Evolutionary conservation across 352 stramenopile species (phyloP).

Genomic region (Phytopythium mirpurense): DNA sequence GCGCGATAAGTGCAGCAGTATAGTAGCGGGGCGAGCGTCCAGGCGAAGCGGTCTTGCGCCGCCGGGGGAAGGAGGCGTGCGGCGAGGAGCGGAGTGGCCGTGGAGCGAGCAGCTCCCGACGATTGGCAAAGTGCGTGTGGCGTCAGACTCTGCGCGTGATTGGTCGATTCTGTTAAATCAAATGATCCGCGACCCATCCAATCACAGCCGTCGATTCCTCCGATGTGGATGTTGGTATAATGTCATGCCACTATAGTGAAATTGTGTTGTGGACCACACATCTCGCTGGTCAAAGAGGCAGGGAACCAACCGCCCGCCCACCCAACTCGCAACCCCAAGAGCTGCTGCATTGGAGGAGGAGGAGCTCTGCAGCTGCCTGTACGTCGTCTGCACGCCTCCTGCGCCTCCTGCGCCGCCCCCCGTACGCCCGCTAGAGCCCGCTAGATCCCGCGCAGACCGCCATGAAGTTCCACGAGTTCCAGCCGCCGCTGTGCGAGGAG

Average conservation of each 20-base stretch:
- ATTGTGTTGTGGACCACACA: slow-evolving; percentile 2
- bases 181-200: no score
- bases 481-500: slow-evolving; percentile 66
- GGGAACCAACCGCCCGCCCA: slow-evolving; percentile 3
- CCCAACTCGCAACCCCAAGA: neutral
- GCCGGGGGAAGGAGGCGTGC: neutral
- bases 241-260: neutral
- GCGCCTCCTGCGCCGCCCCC: no score
- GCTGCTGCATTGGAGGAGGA: no score
- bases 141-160: neutral
- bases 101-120: neutral
- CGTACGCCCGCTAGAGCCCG: no score
- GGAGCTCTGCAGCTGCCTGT: no score
- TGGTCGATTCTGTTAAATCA: slow-evolving; percentile 5
- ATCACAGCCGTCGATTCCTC: slow-evolving; percentile 1
- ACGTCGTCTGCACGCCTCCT: no score
- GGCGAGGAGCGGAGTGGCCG: neutral
- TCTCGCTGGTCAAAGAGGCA: neutral
- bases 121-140: neutral
- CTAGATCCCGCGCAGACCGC: no score
- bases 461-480: slow-evolving; percentile 84
- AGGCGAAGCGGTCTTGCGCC: neutral
- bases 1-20: neutral
- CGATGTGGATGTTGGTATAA: neutral
- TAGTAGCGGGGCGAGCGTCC: neutral